Percentiles rank a stretch among this genome's conserved stretches.
Evolutionary conservation across 164 flowering plant genomes (phyloP).

Genomic region (Sextonia rubra): DNA sequence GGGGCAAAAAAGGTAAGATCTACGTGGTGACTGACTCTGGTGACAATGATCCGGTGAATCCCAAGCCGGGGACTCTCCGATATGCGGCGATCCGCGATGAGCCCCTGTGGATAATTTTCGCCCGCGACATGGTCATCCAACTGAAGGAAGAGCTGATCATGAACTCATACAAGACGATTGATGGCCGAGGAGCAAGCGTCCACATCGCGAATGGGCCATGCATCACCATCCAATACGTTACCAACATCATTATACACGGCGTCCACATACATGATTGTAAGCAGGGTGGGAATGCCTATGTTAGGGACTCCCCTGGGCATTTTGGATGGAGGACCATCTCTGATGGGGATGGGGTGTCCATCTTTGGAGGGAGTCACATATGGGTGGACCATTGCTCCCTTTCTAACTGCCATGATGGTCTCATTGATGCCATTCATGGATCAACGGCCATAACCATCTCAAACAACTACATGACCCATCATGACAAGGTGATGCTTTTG

Average conservation of each 20-base stretch:
- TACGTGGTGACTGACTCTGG: conserved; percentile 64
- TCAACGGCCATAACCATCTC: conserved; percentile 77
- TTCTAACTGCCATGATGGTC: conserved; percentile 62
- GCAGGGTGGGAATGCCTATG: conserved; percentile 50
- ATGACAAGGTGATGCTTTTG: conserved; percentile 74
- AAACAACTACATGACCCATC: conserved; percentile 71
- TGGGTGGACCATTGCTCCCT: conserved; percentile 78
- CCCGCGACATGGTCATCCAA: conserved; percentile 60
- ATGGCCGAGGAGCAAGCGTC: conserved; percentile 70
- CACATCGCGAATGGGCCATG: conserved; percentile 85
- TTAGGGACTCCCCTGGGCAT: conserved; percentile 54
- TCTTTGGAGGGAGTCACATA: conserved; percentile 57
- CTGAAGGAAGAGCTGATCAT: conserved; percentile 63
- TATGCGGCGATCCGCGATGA: conserved; percentile 54
- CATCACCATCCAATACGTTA: conserved; percentile 64
- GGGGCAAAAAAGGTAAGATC: conserved; percentile 58
- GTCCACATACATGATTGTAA: conserved; percentile 74
- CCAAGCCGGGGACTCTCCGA: conserved; percentile 62
- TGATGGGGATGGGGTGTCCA: conserved; percentile 82
- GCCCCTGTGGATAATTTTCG: conserved; percentile 73
- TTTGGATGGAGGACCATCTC: conserved; percentile 56
- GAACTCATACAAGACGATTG: conserved; percentile 76
- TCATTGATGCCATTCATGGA: conserved; percentile 69
- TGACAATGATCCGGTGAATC: conserved; percentile 56
- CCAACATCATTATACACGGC: conserved; percentile 73